Base-by-base conservation (phyloP, 2,329 filamentous ascomycete genomes). In the Scorias spongiosa region DNA sequence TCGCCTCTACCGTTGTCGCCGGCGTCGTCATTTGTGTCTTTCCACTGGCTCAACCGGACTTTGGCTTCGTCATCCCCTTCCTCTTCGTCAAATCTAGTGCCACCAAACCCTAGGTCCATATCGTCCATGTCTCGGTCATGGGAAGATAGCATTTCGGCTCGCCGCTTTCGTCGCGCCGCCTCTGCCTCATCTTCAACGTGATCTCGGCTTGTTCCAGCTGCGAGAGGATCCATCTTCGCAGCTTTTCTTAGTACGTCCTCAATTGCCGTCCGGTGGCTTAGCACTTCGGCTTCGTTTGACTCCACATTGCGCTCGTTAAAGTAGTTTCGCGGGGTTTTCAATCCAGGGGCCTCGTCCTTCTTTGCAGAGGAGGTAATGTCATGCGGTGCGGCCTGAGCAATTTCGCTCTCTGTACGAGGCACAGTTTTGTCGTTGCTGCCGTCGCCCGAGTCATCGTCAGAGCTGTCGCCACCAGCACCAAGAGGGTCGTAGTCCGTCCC, bases 71-170 rank as follows among this genome's bases (percentile, higher is more conserved):
- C 53, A 10, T 51, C 58, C 50, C 93, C 88, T 47, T 88, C 88
- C 41, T 88, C 87, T 56, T 95, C 91, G 43, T 84, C 87, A 55
- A 85, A 81, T 26, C 89, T 75, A 57, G 82, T 91, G 15, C 80
- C 84, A 29, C 91, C 91, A 57, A 98, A 96, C 47, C 88, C 89
- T 70, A 96, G 76, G 57, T 98, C 91, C 65, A 98, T 74, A 63
- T 98, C 89, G 45, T 89, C 80, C 40, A 87, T 78, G 59, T 96
- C 89, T 40, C 88, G 76, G 52, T 84, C 81, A 44, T 79, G 64
- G n/a, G 66, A 66, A 9, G 69, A 76, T 47, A 95, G 69, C 68
- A 95, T 82, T 51, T 76, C 81, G 10, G 65, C 66, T 6, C 66
- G 66, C 44, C 64, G 67, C 60, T 78, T 81, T 42, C 80, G 76